Base-by-base conservation (phyloP, 2,329 filamentous ascomycete genomes). In the Nothopassalora personata region DNA sequence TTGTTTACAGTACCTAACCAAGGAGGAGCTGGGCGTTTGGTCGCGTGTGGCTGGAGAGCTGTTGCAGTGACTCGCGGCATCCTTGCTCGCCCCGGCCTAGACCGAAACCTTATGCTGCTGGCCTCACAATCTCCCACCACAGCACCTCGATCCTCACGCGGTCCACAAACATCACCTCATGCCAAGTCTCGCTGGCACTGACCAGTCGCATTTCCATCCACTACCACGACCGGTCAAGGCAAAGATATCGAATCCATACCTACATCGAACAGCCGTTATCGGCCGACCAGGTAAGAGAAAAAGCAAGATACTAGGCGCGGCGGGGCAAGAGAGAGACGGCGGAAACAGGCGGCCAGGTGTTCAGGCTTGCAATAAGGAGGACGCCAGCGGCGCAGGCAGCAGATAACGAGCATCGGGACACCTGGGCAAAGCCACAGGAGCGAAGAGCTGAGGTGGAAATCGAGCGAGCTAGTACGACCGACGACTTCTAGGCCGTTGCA, bases 391-490 rank as follows among this genome's bases (percentile, higher is more conserved):
- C 19, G n/a, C 27, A 19, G 36, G 13, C 15, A 33, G 34, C 18
- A 27, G 10, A 36, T 18, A 4, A 54, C 19, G 19, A 30, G 36
- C 5, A 27, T 15, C 15, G 19, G 8, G 28, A 8, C 5, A 31
- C 15, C 18, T n/a, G 8, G 51, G n/a, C 9, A 3, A n/a, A 15
- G 18, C 23, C 7, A 5, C 13, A 39, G 28, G 19, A 15, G 31
- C 28, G 18, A 27, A 53, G 39, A 53, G 31, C 51, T 23, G 8
- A 11, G 31, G 46, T 19, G 53, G 45, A 55, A 10, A 19, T 55
- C 39, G 43, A 55, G 53, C 53, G 53, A 48, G 53, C 43, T 55
- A 48, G 56, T 58, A 58, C 56, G 56, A 33, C 18, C 31, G 39
- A 58, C 56, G 45, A 47, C 49, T 28, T 23, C 46, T 30, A 27